A percentile compares a stretch with the other conserved stretches of the same genome.
Evolutionary conservation across 192 early-diverging fungal species (phyloP).

Genomic region (Backusella tuberculispora): DNA sequence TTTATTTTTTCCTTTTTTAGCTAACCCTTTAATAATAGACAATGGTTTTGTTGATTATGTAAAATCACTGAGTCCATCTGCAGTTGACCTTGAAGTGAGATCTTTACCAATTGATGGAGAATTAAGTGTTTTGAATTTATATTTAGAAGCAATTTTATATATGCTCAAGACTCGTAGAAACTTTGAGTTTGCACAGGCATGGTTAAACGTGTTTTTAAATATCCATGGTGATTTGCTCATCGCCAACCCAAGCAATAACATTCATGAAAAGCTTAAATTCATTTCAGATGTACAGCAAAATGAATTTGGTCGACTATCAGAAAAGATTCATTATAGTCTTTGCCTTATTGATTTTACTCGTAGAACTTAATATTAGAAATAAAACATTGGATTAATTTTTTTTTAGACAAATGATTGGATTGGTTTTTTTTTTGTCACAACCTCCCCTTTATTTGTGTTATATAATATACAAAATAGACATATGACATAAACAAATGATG

Average conservation of each 20-base stretch:
- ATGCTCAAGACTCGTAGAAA: slow-evolving; percentile 69
- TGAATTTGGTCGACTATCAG: slow-evolving; percentile 40
- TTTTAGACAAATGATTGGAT: background rate
- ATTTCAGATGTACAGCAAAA: slow-evolving; percentile 36
- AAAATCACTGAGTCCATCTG: slow-evolving; percentile 80
- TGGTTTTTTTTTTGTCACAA: background rate
- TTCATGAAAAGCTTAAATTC: slow-evolving; percentile 48
- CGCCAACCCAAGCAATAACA: slow-evolving; percentile 51
- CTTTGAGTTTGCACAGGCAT: slow-evolving; percentile 88
- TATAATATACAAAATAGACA: no score
- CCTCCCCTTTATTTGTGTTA: background rate
- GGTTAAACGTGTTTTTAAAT: slow-evolving; percentile 75
- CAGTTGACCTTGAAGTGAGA: slow-evolving; percentile 85
- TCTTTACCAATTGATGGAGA: slow-evolving; percentile 72
- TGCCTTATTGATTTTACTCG: slow-evolving; percentile 50
- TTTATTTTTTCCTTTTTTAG: slow-evolving; percentile 12
- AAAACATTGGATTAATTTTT: background rate
- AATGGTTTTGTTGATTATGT: slow-evolving; percentile 70
- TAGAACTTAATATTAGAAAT: slow-evolving; percentile 29
- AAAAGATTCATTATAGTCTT: slow-evolving; percentile 47
- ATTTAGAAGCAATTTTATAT: slow-evolving; percentile 67
- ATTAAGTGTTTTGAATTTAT: slow-evolving; percentile 60
- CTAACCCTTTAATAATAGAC: slow-evolving; percentile 27
- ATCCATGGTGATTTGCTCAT: slow-evolving; percentile 82
- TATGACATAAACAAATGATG: background rate